Evolutionary conservation across 192 early-diverging fungal species (phyloP), one percentile per base, ranked within the genome.

Genomic region (Mortierella alpina): DNA sequence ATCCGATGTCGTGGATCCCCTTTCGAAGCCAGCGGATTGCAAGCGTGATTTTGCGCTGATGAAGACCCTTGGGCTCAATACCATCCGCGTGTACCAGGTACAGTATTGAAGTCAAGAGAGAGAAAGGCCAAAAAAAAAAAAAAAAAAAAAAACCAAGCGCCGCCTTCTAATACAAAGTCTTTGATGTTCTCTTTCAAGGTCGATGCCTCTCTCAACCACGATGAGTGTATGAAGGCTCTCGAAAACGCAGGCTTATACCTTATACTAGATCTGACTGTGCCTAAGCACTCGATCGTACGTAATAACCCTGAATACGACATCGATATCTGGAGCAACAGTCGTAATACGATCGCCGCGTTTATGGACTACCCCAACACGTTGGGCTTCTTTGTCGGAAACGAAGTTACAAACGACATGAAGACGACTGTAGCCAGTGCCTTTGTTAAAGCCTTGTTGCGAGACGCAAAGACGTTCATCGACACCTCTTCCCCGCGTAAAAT

Each of bases 331-430:
- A 84, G 80, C 50, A 83, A 87, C 65, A 89, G 84, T 66, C 82
- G 80, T 52, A 70, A 66, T 40, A 90, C 91, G 46, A 83, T 92
- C 22, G 89, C 88, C 49, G 84, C 89, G 2, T 93, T 93, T 60
- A 66, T 83, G 68, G 75, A 84, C 47, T 94, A 92, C 66, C 63
- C 79, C 60, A 92, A 94, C 63, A 71, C 88, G 18, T 63, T 92
- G 42, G 93, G 77, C 9, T 94, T 92, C 72, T 59, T 94, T 83
- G 91, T 88, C 40, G 93, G 93, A 7, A 94, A 94, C 77, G 93
- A 94, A 75, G 91, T 91, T 6, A 83, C 91, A 50, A 92, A 91
- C 63, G 82, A 83, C 46, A 79, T 65, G 45, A 84, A 87, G 48
- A 92, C 85, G 63, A 90, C 89, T 7, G 62, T 75, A 4, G 86